Conservation (phyloP, 164 flowering plant species). For the Kalanchoe fedtschenkoi region DNA sequence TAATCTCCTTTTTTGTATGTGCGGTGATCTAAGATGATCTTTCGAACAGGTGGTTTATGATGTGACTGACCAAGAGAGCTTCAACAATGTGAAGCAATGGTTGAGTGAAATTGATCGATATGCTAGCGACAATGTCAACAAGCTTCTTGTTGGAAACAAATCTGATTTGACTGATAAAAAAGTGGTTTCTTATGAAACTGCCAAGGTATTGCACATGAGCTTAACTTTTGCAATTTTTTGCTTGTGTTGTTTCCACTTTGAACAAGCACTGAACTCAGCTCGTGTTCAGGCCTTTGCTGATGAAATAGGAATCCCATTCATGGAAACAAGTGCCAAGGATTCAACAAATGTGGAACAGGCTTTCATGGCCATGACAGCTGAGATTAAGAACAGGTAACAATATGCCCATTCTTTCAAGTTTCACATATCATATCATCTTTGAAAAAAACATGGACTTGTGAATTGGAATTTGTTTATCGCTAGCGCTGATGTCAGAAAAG, state of each 20-base stretch:
- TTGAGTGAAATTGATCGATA: constrained; percentile 7
- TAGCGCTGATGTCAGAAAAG: too few relatives aligned
- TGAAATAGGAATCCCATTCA: constrained; percentile 47
- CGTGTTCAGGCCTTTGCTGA: constrained; percentile 39
- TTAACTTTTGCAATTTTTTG: too few relatives aligned
- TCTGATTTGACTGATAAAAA: constrained; percentile 2
- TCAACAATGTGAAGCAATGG: constrained; percentile 5
- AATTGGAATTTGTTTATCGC: not conserved
- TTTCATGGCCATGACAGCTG: constrained; percentile 51
- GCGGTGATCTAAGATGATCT: not conserved
- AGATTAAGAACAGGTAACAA: constrained; percentile 39
- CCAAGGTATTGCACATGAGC: not conserved
- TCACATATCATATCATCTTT: not conserved
- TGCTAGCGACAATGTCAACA: constrained; percentile 1
- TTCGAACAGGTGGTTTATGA: constrained; percentile 1
- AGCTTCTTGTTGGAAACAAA: constrained; percentile 5
- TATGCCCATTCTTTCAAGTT: not conserved
- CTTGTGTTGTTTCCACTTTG: not conserved
- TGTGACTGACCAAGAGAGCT: constrained; percentile 5
- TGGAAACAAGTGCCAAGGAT: constrained; percentile 54
- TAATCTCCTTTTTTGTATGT: not conserved
- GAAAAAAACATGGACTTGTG: too few relatives aligned
- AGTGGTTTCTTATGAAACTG: not conserved
- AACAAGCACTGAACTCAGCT: not conserved
- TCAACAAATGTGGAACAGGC: constrained; percentile 50